Evolutionary conservation across 1,139 yeast genomes (phyloP).

Genomic region (Wickerhamomyces sp.): DNA sequence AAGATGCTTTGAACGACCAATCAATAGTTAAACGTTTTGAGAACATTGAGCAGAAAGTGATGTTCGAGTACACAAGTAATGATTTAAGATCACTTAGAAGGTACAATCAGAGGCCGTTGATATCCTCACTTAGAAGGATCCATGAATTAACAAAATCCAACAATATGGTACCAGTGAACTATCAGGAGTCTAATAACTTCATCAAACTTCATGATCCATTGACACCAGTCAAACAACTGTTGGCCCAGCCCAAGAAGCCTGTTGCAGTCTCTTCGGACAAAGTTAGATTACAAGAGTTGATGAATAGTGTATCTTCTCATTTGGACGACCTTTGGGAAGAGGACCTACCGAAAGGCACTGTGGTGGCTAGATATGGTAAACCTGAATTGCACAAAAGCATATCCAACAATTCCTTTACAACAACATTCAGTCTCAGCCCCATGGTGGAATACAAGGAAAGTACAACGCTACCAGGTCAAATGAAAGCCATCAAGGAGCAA

Average conservation of each 20-base stretch:
- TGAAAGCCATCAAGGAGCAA: constrained; percentile 1
- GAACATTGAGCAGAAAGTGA: constrained; percentile 19
- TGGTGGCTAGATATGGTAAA: neutral
- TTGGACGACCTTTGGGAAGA: constrained; percentile 1
- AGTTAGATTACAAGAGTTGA: neutral
- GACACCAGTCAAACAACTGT: neutral
- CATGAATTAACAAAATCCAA: neutral
- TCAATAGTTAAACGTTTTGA: constrained; percentile 5
- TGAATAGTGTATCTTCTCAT: neutral
- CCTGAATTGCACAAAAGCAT: neutral
- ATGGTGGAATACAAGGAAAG: neutral
- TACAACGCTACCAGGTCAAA: neutral
- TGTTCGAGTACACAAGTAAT: constrained; percentile 18
- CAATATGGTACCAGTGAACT: neutral
- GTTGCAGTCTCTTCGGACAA: neutral
- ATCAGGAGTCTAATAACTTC: neutral
- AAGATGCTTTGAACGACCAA: constrained; percentile 4
- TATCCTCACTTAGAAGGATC: constrained; percentile 6
- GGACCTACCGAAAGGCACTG: neutral
- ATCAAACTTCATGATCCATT: constrained; percentile 1
- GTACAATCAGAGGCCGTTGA: constrained; percentile 15
- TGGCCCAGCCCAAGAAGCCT: neutral
- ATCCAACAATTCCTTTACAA: neutral
- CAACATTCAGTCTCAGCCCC: constrained; percentile 1
- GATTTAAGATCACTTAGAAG: constrained; percentile 18